phyloP scores from a whole-genome alignment of 2,329 filamentous ascomycete genomes.

The Trichophyton schoenleinii region DNA sequence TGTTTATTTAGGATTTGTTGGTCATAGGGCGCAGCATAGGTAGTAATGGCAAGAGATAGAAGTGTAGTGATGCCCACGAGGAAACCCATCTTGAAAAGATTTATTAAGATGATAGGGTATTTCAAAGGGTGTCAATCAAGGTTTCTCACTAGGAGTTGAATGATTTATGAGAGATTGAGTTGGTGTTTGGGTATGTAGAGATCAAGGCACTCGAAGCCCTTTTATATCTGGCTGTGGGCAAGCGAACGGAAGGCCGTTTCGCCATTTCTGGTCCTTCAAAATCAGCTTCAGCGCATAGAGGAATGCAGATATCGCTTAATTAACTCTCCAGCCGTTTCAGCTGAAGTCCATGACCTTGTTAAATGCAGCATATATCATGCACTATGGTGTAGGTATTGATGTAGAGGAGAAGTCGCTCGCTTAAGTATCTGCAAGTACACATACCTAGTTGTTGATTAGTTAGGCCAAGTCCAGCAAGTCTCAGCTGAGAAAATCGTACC shows the following conservation, averaged over 20 bases:
- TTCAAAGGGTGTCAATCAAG: neutral
- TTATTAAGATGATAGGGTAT: neutral
- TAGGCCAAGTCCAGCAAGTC: neutral
- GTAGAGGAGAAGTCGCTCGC: neutral
- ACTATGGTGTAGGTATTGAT: neutral
- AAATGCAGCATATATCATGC: neutral
- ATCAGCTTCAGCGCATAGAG: neutral
- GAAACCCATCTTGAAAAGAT: neutral
- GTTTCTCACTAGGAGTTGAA: too few relatives aligned
- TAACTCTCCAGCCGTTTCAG: neutral
- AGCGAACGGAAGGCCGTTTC: too few relatives aligned
- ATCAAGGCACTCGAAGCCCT: too few relatives aligned
- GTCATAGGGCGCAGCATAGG: neutral
- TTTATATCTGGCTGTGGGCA: too few relatives aligned
- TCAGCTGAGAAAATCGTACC: neutral
- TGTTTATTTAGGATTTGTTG: neutral
- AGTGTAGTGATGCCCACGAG: neutral
- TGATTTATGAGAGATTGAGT: too few relatives aligned
- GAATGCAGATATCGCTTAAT: neutral
- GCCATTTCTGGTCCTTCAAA: too few relatives aligned
- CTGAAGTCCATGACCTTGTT: neutral
- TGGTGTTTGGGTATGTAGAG: too few relatives aligned
- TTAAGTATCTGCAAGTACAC: neutral
- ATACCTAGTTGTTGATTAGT: neutral
- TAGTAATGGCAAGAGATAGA: neutral